These are phyloP conservation scores for Puccinia coronata DNA, from an alignment of 1,284 basidiomycete species.

Conservation along the genomic window DNA sequence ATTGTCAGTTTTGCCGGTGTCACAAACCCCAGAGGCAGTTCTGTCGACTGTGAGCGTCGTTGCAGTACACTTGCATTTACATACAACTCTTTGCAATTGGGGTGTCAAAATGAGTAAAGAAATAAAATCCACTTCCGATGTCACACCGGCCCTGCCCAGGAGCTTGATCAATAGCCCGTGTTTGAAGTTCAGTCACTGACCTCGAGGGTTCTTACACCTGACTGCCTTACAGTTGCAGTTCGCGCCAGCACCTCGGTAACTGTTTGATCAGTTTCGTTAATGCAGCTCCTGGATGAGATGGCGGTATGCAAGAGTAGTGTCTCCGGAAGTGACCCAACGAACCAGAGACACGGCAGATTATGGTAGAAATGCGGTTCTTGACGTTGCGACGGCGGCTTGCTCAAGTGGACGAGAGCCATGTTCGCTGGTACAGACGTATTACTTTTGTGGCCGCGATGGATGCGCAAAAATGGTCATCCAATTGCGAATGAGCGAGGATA, in stretches of 20 bases:
- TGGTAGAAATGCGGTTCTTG: too few species aligned
- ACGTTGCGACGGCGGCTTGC: too few species aligned
- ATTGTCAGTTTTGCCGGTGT: too few species aligned
- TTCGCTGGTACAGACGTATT: too few species aligned
- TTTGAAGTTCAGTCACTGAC: background rate
- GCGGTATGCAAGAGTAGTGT: background rate
- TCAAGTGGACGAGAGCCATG: background rate
- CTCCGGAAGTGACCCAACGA: background rate
- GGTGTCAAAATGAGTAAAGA: too few species aligned
- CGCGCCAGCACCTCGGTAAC: background rate
- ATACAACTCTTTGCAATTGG: too few species aligned
- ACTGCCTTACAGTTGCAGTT: background rate
- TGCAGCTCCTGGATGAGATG: background rate
- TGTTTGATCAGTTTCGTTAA: background rate
- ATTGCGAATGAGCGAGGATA: constrained; percentile 1
- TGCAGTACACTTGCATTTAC: too few species aligned
- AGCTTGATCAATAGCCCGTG: background rate
- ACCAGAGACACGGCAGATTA: background rate
- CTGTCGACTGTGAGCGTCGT: too few species aligned
- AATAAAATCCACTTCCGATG: background rate
- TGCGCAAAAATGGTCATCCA: background rate
- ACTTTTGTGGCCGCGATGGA: background rate
- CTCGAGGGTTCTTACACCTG: constrained; percentile 8
- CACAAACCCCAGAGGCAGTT: too few species aligned
- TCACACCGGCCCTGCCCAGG: background rate